These are phyloP conservation scores for Yarrowia keelungensis DNA, from an alignment of 805 yeast species.

Conservation along the genomic window DNA sequence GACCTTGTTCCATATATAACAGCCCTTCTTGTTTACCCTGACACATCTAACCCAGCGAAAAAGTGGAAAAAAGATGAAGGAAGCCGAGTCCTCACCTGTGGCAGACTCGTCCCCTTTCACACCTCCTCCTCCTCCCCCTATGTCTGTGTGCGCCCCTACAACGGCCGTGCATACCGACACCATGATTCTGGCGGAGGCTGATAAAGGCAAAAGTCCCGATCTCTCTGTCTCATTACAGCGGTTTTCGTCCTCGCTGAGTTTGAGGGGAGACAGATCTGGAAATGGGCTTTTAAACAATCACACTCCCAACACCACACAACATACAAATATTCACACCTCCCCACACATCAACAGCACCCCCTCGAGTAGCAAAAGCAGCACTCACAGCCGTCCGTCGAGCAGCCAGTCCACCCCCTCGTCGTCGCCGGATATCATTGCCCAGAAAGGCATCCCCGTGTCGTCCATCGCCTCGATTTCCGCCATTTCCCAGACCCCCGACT, in stretches of 20 bases:
- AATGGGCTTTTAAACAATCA: neutral
- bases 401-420: constrained; percentile 12
- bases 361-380: constrained; percentile 2
- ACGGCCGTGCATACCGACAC: constrained; percentile 33
- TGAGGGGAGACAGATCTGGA: neutral
- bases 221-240: constrained; percentile 22
- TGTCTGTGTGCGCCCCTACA: constrained; percentile 17
- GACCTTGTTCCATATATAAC: no score
- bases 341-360: no score
- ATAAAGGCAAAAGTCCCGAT: constrained; percentile 31
- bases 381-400: constrained; percentile 17
- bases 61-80: constrained; percentile 6
- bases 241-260: constrained; percentile 6
- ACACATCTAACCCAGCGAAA: constrained; percentile 19
- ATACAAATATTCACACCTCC: neutral
- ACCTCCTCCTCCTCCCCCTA: constrained; percentile 5
- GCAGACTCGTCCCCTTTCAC: no score
- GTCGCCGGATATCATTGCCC: constrained; percentile 34
- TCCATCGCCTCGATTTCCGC: constrained; percentile 35
- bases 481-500: constrained; percentile 28
- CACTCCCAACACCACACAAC: neutral
- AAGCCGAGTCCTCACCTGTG: no score
- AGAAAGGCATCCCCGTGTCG: constrained; percentile 30
- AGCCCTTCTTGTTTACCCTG: no score
- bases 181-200: constrained; percentile 7